Evolutionary conservation across 1,284 basidiomycete genomes (phyloP), one percentile per base, ranked within the genome.

Genomic region (Schizophyllum amplum): DNA sequence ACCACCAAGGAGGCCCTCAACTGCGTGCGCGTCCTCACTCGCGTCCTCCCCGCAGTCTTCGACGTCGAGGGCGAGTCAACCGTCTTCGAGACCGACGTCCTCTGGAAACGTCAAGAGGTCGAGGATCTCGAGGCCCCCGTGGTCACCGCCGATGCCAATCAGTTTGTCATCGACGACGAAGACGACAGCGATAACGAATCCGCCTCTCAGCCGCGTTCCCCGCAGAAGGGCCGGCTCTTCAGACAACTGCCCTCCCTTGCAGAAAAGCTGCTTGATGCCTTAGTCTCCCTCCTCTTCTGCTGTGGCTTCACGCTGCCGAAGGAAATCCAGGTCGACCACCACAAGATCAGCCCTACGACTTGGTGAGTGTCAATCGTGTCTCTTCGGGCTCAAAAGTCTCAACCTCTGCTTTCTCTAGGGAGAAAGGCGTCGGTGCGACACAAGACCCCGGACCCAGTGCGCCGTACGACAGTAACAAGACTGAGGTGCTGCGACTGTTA

Each of bases 281-380:
- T 91, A 5, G 81, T 93, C 59, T 93, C 96, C 67, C 75, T 96
- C 24, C 71, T 95, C 46, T 97, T 95, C 70, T 93, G 91, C 66
- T 94, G 91, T 64, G 92, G 91, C 11, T 95, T 96, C 67, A 95
- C 91, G 0, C 74, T 96, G 15, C 90, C 93, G 5, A 80, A 81
- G 27, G 86, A 81, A 66, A 78, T 92, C 46, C 84, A 89, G 65
- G 82, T 86, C 47, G 87, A 90, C 66, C 83, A 86, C 62, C 80
- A 93, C 68, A 93, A 94, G 72, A 88, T 96, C 59, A 90, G 92
- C 69, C 88, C 91, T 72, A 75, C 87, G 17, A 92, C 91, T 53
- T 92, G 90, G 88, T 89, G 66, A 59, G 84, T 68, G 24, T 52
- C 57, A 33, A 24, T 42, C 33, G 33, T 42, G 3, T 42, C n/a